Evolutionary conservation across 2,329 filamentous ascomycete genomes (phyloP).

Genomic region (Escovopsis sp.): DNA sequence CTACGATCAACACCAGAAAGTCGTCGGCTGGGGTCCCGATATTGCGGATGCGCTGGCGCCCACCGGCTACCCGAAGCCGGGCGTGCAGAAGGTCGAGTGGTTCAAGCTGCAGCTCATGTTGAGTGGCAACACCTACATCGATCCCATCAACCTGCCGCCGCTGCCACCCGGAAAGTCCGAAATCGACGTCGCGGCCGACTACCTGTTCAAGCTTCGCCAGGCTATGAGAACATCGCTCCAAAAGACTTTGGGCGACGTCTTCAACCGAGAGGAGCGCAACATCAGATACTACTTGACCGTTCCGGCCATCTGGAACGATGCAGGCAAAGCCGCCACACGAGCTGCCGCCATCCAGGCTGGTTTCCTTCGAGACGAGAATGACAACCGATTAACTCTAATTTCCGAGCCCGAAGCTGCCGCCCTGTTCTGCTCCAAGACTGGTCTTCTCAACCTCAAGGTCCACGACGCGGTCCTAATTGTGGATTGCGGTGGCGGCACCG

Average conservation of each 20-base stretch:
- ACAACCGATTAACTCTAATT: constrained; percentile 86
- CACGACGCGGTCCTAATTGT: constrained; percentile 97
- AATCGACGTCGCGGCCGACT: constrained; percentile 98
- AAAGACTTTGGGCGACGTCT: constrained; percentile 93
- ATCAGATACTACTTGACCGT: constrained; percentile 97
- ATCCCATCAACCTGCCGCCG: constrained; percentile 95
- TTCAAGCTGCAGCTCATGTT: constrained; percentile 99
- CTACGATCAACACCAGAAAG: constrained; percentile 98
- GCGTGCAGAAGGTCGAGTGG: constrained; percentile 98
- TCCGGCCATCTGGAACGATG: constrained; percentile 99
- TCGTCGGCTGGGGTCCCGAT: constrained; percentile 98
- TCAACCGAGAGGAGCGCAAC: constrained; percentile 94
- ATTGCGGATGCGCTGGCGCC: constrained; percentile 93
- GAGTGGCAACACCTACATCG: constrained; percentile 96
- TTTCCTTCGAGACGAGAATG: constrained; percentile 92
- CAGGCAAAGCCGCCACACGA: constrained; percentile 90
- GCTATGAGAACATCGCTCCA: constrained; percentile 92
- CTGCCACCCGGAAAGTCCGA: constrained; percentile 96
- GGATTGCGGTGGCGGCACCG: constrained; percentile 94
- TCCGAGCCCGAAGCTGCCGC: constrained; percentile 95
- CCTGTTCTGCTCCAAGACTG: constrained; percentile 95
- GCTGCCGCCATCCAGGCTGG: constrained; percentile 93
- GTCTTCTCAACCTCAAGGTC: constrained; percentile 90
- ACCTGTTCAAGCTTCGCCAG: constrained; percentile 93
- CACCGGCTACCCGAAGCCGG: constrained; percentile 92